These are phyloP conservation scores for Mediolabrus comicus DNA, from an alignment of 108 stramenopile species.

Conservation along the genomic window DNA sequence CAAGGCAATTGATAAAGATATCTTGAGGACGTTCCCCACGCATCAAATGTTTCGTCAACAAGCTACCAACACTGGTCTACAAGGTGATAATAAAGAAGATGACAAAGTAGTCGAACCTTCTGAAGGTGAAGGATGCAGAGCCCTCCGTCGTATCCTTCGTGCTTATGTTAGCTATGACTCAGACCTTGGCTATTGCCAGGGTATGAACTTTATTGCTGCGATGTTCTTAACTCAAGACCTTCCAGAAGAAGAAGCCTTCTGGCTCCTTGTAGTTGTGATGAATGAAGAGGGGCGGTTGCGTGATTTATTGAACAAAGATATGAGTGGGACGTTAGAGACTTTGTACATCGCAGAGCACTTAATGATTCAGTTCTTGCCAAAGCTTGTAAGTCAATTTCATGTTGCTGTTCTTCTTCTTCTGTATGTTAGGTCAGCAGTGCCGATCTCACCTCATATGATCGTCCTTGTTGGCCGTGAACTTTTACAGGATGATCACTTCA, in stretches of 20 bases:
- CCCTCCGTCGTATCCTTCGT: conserved; percentile 72
- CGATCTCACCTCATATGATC: too few relatives aligned
- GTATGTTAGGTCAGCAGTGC: too few relatives aligned
- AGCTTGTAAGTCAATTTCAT: conserved; percentile 79
- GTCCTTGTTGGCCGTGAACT: too few relatives aligned
- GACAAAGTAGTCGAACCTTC: too few relatives aligned
- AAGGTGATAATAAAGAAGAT: too few relatives aligned
- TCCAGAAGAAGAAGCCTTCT: conserved; percentile 83
- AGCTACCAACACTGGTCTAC: too few relatives aligned
- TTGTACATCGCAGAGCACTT: conserved; percentile 88
- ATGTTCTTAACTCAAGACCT: conserved; percentile 86
- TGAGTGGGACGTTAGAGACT: conserved; percentile 77
- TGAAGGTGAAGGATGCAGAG: too few relatives aligned
- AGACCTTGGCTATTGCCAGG: conserved; percentile 96
- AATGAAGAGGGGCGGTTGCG: conserved; percentile 68
- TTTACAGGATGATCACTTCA: too few relatives aligned
- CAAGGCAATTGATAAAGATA: too few relatives aligned
- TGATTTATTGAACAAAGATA: conserved; percentile 76
- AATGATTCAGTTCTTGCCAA: conserved; percentile 77
- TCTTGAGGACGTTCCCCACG: too few relatives aligned
- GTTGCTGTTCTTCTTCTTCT: too few relatives aligned
- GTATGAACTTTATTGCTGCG: conserved; percentile 94
- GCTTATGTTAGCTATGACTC: conserved; percentile 83
- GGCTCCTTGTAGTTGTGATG: conserved; percentile 85
- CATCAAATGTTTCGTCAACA: too few relatives aligned